Base-by-base conservation (phyloP, 805 yeast species). In the Priceomyces melissophilus region DNA sequence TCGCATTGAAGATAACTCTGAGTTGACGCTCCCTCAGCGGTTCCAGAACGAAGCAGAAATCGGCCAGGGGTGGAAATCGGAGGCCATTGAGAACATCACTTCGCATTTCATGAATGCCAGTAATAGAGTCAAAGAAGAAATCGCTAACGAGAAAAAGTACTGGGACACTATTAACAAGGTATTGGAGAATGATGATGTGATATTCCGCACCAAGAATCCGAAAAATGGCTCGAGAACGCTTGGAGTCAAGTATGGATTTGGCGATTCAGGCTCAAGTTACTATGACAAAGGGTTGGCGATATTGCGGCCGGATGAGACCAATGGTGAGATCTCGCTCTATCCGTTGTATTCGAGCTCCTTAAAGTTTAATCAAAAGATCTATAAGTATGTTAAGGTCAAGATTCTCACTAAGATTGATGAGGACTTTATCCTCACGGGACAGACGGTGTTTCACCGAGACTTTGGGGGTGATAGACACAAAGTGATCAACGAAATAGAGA, bases 171-270 rank as follows among this genome's bases (percentile, higher is more conserved):
- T 69, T n/a, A 75, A 73, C 41, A 57, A 75, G 37, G 75, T 75
- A 11, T 54, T 68, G 37, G 59, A 65, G 3, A 68, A 74, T 42
- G 59, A 62, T 37, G 95, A 87, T 54, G 79, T 81, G 1, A 59
- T 90, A 10, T 81, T 83, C 53, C 86, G 84, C 49, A 71, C 82
- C 17, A 73, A 81, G 40, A 82, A 78, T 41, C 81, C 79, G 6
- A 20, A 47, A 6, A 57, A 52, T 14, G 70, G 72, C 27, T 59
- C 72, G 0, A 70, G 79, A 13, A 76, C 79, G 8, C 73, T 90
- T 32, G 95, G 91, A 3, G 84, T 91, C 29, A 87, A 86, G 52
- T 93, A 85, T 55, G 98, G 98, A 0, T 91, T 78, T 64, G 90
- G 84, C 12, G 97, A 90, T 60, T 81, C 95, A 0, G 99, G 98